Evolutionary conservation across 2,329 filamentous ascomycete genomes (phyloP).

Genomic region (Nemania sp.): DNA sequence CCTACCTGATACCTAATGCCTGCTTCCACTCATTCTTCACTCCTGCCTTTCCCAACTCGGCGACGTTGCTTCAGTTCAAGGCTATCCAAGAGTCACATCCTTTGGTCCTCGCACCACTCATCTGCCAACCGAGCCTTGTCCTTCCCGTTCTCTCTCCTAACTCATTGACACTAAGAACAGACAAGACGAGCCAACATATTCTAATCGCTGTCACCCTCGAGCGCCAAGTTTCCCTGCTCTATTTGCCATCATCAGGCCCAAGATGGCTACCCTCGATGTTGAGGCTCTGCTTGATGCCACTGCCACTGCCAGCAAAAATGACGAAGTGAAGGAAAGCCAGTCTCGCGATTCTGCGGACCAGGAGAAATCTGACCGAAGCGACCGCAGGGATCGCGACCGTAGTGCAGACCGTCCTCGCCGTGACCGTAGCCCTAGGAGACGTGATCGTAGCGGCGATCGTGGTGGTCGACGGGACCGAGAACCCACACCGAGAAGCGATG

Average conservation of each 20-base stretch:
- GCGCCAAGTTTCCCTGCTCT: constrained; percentile 6
- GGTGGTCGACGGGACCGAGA: constrained; percentile 62
- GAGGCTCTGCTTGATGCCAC: constrained; percentile 90
- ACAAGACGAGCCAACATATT: background rate
- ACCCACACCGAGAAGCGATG: constrained; percentile 73
- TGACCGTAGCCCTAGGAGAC: constrained; percentile 54
- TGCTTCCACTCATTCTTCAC: background rate
- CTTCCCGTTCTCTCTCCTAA: background rate
- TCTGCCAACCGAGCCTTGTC: no score
- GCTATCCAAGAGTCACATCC: background rate
- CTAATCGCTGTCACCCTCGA: background rate
- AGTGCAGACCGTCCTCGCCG: constrained; percentile 57
- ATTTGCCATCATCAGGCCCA: constrained; percentile 23
- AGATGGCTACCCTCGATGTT: constrained; percentile 68
- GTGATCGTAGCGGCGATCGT: constrained; percentile 60
- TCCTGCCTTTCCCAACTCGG: constrained; percentile 14
- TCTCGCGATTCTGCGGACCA: constrained; percentile 61
- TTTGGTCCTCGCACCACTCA: background rate
- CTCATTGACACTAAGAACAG: background rate
- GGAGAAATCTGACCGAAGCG: constrained; percentile 56
- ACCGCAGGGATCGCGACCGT: constrained; percentile 54
- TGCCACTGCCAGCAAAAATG: constrained; percentile 70
- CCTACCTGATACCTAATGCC: no score
- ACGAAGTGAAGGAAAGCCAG: constrained; percentile 53
- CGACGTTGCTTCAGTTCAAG: constrained; percentile 2